phyloP scores from a whole-genome alignment of 208 protist species.

The Kentomonas sorsogonicus region DNA sequence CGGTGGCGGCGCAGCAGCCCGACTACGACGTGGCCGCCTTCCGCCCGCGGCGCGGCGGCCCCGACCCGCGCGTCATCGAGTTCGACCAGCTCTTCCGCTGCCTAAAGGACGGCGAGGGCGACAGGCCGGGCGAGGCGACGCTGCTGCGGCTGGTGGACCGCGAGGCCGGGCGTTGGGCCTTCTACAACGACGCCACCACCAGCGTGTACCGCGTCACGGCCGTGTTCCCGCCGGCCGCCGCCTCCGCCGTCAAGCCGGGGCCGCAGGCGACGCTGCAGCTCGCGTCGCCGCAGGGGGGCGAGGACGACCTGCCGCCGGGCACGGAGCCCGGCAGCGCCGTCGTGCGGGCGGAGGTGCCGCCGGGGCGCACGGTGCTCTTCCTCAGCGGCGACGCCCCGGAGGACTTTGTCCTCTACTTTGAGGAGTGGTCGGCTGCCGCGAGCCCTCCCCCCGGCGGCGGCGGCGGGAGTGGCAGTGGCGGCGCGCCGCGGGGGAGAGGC shows the following conservation, averaged over 20 bases:
- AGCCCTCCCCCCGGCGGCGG: conserved; percentile 10
- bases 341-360: too few species aligned
- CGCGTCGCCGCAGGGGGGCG: too few species aligned
- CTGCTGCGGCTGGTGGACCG: conserved; percentile 68
- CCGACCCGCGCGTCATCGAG: background rate
- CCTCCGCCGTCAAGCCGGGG: conserved; percentile 38
- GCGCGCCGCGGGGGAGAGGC: too few species aligned
- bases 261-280: conserved; percentile 27
- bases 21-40: background rate
- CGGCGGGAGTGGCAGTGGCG: too few species aligned
- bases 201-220: conserved; percentile 18
- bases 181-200: conserved; percentile 75
- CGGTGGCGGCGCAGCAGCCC: conserved; percentile 6
- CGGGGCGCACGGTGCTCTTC: conserved; percentile 33
- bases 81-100: background rate
- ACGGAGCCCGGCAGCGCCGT: too few species aligned
- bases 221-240: conserved; percentile 49
- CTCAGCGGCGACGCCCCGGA: conserved; percentile 26
- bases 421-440: conserved; percentile 20
- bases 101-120: background rate
- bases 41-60: background rate
- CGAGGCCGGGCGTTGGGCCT: conserved; percentile 39
- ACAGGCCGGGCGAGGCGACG: conserved; percentile 46
- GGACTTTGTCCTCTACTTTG: conserved; percentile 34
- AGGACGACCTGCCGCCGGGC: too few species aligned